A percentile compares a stretch with the other conserved stretches of the same genome.
Conservation (phyloP, 2,329 filamentous ascomycete genomes). For the Arthrobotrys iridis region DNA sequence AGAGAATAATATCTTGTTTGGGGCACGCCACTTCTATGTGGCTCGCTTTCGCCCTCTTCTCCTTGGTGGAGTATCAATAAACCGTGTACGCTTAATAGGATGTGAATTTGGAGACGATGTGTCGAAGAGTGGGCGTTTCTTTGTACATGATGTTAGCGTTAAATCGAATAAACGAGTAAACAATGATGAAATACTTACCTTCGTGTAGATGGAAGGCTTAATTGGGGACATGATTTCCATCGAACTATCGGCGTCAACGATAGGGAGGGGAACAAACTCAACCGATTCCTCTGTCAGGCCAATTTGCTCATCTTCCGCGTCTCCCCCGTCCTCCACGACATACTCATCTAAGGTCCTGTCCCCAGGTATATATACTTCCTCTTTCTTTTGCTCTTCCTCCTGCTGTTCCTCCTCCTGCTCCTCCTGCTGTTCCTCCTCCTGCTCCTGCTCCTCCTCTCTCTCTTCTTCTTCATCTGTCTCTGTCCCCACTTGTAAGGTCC, state of each 20-base stretch:
- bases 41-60: conserved; percentile 9
- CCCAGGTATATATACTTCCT: conserved; percentile 57
- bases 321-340: background rate
- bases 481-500: too few species aligned
- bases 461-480: conserved; percentile 59
- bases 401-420: conserved; percentile 12
- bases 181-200: background rate
- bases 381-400: conserved; percentile 57
- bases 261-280: conserved; percentile 19
- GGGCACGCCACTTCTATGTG: too few species aligned
- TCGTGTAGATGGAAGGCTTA: conserved; percentile 29
- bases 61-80: conserved; percentile 29
- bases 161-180: background rate
- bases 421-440: conserved; percentile 17
- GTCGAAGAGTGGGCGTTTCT: conserved; percentile 35
- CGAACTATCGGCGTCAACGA: conserved; percentile 39
- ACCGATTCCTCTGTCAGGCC: conserved; percentile 15
- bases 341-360: conserved; percentile 30
- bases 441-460: conserved; percentile 45
- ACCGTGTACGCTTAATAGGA: conserved; percentile 35
- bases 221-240: conserved; percentile 52
- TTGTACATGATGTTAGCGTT: background rate
- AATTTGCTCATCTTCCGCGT: background rate
- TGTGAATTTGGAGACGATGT: conserved; percentile 28
- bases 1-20: background rate